phyloP scores from a whole-genome alignment of 2,329 filamentous ascomycete species.

The Colletotrichum sp. region DNA sequence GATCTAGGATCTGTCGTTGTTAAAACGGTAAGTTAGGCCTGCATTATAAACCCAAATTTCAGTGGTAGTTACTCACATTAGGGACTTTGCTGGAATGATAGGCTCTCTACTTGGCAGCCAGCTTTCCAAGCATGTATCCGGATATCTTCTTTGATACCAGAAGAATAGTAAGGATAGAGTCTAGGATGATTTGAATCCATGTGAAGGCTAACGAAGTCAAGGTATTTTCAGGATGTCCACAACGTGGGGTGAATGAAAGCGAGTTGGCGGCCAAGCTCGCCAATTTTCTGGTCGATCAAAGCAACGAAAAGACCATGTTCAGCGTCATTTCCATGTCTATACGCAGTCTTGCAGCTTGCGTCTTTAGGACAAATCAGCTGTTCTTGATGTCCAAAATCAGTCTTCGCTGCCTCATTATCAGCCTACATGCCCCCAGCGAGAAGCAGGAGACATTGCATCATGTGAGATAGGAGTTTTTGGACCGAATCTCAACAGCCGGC shows the following conservation, averaged over 20 bases:
- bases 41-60: accelerated
- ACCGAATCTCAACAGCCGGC: background rate
- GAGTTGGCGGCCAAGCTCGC: background rate
- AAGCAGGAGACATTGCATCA: background rate
- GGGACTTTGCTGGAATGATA: accelerated
- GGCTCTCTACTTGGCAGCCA: background rate
- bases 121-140: background rate
- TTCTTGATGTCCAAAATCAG: background rate
- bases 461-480: accelerated
- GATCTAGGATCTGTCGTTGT: background rate
- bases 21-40: background rate
- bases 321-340: background rate
- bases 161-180: background rate
- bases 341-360: background rate
- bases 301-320: background rate
- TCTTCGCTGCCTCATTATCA: background rate
- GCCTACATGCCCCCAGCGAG: background rate
- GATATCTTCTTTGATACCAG: background rate
- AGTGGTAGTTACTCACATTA: background rate
- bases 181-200: accelerated
- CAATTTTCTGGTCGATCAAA: background rate
- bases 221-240: background rate
- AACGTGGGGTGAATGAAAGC: background rate
- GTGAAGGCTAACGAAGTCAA: background rate
- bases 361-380: background rate